phyloP scores from a whole-genome alignment of 1,284 basidiomycete species.

The Marasmius fiardii region DNA sequence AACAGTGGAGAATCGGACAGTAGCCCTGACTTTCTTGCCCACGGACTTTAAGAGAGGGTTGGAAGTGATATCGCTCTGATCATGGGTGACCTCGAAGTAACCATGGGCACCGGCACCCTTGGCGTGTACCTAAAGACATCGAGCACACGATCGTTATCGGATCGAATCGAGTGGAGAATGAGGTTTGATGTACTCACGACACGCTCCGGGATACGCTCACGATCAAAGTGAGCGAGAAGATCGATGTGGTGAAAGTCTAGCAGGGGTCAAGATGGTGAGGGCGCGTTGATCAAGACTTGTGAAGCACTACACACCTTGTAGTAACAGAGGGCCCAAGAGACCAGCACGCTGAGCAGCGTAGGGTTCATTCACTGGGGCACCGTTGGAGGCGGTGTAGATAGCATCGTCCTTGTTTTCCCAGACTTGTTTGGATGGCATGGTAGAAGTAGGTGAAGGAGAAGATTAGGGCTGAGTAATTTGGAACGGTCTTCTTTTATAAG shows the following conservation, averaged over 20 bases:
- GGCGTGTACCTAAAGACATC: constrained; percentile 79
- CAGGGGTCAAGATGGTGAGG: neutral
- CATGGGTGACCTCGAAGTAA: constrained; percentile 85
- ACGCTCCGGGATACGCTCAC: constrained; percentile 95
- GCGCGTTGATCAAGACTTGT: constrained; percentile 7
- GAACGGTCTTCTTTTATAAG: neutral
- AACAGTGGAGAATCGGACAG: constrained; percentile 85
- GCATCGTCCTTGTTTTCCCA: constrained; percentile 53
- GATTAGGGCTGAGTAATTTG: neutral
- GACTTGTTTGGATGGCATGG: constrained; percentile 67
- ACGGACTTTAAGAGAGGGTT: constrained; percentile 70
- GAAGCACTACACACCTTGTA: constrained; percentile 59
- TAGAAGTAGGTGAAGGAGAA: constrained; percentile 4
- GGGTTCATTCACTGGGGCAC: constrained; percentile 69
- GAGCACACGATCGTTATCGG: constrained; percentile 9
- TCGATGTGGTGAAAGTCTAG: constrained; percentile 87
- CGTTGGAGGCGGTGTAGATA: constrained; percentile 83
- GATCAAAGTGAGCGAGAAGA: constrained; percentile 87
- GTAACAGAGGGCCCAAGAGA: constrained; percentile 73
- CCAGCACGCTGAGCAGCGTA: constrained; percentile 81
- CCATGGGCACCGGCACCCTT: constrained; percentile 91
- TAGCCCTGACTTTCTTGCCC: constrained; percentile 69
- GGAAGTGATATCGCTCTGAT: constrained; percentile 77
- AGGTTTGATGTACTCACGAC: constrained; percentile 49
- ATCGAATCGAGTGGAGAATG: constrained; percentile 3